These are phyloP conservation scores for Hydnum rufescens DNA, from an alignment of 768 basidiomycete genomes.

Conservation along the genomic window DNA sequence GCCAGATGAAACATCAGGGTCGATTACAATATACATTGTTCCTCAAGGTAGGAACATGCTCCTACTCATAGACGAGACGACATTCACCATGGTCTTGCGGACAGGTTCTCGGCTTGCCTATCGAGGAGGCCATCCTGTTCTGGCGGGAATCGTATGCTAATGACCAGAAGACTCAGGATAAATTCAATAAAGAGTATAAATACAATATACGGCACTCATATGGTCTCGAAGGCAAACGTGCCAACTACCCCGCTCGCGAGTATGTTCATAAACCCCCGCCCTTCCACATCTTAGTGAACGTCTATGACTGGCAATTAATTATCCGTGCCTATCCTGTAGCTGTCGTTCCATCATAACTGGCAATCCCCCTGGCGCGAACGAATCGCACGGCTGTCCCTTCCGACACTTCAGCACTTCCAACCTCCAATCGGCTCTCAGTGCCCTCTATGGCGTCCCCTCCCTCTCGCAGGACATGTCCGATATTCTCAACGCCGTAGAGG, in stretches of 20 bases:
- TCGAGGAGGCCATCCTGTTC: slow-evolving; percentile 85
- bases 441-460: slow-evolving; percentile 14
- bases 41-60: slow-evolving; percentile 52
- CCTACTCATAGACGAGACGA: background rate
- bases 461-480: slow-evolving; percentile 50
- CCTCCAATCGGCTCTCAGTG: slow-evolving; percentile 44
- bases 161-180: slow-evolving; percentile 58
- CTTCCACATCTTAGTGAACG: background rate
- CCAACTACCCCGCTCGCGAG: slow-evolving; percentile 89
- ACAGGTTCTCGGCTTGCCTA: slow-evolving; percentile 77
- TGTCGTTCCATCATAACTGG: slow-evolving; percentile 71
- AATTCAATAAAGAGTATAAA: slow-evolving; percentile 93
- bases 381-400: slow-evolving; percentile 83
- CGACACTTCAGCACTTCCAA: slow-evolving; percentile 73
- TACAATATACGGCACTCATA: slow-evolving; percentile 95
- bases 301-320: background rate
- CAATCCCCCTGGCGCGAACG: slow-evolving; percentile 44
- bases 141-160: slow-evolving; percentile 71
- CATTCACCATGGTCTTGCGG: background rate
- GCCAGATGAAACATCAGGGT: slow-evolving; percentile 84
- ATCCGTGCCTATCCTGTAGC: slow-evolving; percentile 23
- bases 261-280: slow-evolving; percentile 20
- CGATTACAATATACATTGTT: slow-evolving; percentile 84
- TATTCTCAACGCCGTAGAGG: slow-evolving; percentile 59
- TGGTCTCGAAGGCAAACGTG: slow-evolving; percentile 84